Percentiles rank a stretch among this genome's conserved stretches.
These are phyloP conservation scores for Trametes cubensis DNA, from an alignment of 768 basidiomycete species.

Conservation along the genomic window DNA sequence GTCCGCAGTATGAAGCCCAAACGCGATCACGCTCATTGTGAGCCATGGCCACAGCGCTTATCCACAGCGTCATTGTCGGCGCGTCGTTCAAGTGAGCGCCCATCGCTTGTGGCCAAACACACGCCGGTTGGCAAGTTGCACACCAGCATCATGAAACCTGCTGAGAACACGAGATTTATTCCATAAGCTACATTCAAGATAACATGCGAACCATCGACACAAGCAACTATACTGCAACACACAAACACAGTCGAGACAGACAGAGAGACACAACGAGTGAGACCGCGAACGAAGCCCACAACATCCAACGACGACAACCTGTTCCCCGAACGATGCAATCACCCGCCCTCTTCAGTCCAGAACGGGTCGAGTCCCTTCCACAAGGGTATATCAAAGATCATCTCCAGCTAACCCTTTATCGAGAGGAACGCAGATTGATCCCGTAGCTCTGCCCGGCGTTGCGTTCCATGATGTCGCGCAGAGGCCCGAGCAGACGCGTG, in stretches of 20 bases:
- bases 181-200: slow-evolving; percentile 22
- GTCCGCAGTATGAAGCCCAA: too few relatives aligned
- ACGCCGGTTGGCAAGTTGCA: too few relatives aligned
- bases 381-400: slow-evolving; percentile 13
- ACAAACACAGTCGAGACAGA: neutral
- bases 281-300: neutral
- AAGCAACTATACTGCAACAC: neutral
- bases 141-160: too few relatives aligned
- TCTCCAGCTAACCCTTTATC: slow-evolving; percentile 17
- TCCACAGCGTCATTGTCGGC: slow-evolving; percentile 2
- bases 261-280: neutral
- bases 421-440: slow-evolving; percentile 15
- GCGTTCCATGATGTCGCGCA: slow-evolving; percentile 92
- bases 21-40: neutral
- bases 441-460: slow-evolving; percentile 78
- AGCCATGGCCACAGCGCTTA: neutral
- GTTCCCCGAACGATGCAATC: too few relatives aligned
- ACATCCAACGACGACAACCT: neutral
- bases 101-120: neutral
- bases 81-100: neutral
- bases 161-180: neutral
- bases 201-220: neutral
- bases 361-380: neutral
- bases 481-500: slow-evolving; percentile 88
- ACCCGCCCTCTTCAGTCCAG: neutral